Conservation (phyloP, 805 yeast genomes). For the Spathaspora passalidarum region DNA sequence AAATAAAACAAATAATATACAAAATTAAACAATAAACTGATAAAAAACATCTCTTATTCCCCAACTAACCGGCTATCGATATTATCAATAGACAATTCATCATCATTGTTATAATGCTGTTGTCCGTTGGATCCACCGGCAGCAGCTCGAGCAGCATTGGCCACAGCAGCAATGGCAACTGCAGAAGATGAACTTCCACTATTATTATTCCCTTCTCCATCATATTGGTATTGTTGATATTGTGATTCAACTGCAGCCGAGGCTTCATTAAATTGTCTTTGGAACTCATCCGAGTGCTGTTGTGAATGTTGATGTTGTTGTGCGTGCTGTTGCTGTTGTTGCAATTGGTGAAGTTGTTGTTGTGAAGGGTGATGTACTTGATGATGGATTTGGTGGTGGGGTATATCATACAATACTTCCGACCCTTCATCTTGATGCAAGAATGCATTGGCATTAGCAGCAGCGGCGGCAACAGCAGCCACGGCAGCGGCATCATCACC, state of each 20-base stretch:
- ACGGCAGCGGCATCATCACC: slow-evolving; percentile 6
- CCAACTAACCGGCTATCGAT: slow-evolving; percentile 45
- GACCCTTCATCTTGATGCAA: slow-evolving; percentile 20
- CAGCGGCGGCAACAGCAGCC: slow-evolving; percentile 12
- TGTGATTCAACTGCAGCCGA: slow-evolving; percentile 24
- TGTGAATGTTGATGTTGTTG: slow-evolving; percentile 9
- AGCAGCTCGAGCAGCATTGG: slow-evolving; percentile 39
- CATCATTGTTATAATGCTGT: slow-evolving; percentile 20
- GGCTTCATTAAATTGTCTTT: slow-evolving; percentile 24
- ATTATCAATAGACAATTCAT: slow-evolving; percentile 40
- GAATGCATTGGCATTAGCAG: slow-evolving; percentile 20
- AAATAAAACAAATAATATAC: slow-evolving; percentile 4
- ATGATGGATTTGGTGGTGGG: slow-evolving; percentile 8
- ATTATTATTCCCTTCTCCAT: slow-evolving; percentile 15
- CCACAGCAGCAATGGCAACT: slow-evolving; percentile 39
- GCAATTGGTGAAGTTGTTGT: slow-evolving; percentile 12
- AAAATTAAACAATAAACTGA: neutral
- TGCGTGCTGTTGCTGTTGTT: slow-evolving; percentile 13
- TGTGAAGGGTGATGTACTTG: slow-evolving; percentile 6
- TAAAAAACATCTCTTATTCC: slow-evolving; percentile 20
- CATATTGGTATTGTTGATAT: slow-evolving; percentile 26
- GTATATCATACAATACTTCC: slow-evolving; percentile 12
- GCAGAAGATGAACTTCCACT: slow-evolving; percentile 19
- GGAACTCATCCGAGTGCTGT: slow-evolving; percentile 17
- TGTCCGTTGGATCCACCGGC: slow-evolving; percentile 28